These are phyloP conservation scores for Punica granatum DNA, from an alignment of 345 rosid genomes.

Conservation along the genomic window DNA sequence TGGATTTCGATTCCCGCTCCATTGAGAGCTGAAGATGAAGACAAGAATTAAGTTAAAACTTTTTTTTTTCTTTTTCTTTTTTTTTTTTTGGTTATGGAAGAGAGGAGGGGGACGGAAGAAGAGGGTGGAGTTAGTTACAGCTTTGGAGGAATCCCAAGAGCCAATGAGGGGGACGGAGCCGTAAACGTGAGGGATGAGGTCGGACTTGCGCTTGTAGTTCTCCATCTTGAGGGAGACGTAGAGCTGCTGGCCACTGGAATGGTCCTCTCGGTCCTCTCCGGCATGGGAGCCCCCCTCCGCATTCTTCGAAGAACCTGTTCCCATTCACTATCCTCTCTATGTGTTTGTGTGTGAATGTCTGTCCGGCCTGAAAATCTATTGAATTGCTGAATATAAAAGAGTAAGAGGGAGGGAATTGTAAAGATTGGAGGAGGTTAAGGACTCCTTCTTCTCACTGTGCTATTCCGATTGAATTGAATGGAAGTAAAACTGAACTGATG, in stretches of 20 bases:
- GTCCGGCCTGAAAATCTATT: no score
- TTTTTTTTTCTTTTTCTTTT: no score
- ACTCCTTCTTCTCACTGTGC: no score
- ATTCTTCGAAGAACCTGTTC: constrained; percentile 60
- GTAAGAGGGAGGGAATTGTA: no score
- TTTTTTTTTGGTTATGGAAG: no score
- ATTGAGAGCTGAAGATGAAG: constrained; percentile 45
- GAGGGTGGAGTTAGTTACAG: constrained; percentile 31
- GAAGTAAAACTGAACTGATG: no score
- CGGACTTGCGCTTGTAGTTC: constrained; percentile 65
- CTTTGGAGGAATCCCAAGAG: constrained; percentile 92
- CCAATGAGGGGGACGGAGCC: constrained; percentile 92
- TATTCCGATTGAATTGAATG: no score
- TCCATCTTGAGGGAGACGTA: constrained; percentile 89
- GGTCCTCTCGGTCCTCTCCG: constrained; percentile 48
- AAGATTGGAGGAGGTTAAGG: no score
- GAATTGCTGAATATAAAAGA: no score
- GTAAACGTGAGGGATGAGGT: constrained; percentile 84
- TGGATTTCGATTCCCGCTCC: constrained; percentile 89
- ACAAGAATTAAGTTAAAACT: neutral
- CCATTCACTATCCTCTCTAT: no score
- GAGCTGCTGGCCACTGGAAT: constrained; percentile 70
- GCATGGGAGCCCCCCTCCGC: constrained; percentile 40
- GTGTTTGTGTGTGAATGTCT: no score
- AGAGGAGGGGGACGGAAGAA: neutral